These are phyloP conservation scores for Colletotrichum karsti DNA, from an alignment of 2,329 filamentous ascomycete genomes.

Conservation along the genomic window DNA sequence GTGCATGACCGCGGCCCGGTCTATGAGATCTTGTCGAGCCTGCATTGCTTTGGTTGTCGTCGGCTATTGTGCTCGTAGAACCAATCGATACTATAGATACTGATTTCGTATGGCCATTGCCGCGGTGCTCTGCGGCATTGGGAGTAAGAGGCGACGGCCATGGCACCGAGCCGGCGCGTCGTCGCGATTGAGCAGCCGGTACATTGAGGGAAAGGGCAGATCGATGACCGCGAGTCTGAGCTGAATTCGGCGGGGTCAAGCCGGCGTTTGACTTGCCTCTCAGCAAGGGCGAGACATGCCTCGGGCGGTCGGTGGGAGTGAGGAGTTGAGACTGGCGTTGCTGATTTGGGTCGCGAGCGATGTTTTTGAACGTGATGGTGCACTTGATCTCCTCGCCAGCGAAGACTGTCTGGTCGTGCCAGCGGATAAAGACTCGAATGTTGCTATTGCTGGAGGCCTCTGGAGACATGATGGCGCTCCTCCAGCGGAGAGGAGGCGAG, in stretches of 20 bases:
- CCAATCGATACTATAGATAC: conserved; percentile 85
- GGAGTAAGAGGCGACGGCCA: conserved; percentile 46
- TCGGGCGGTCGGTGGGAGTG: conserved; percentile 29
- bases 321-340: conserved; percentile 35
- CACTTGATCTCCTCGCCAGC: conserved; percentile 96
- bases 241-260: conserved; percentile 53
- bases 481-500: conserved; percentile 22
- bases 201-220: conserved; percentile 72
- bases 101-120: conserved; percentile 77
- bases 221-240: conserved; percentile 65
- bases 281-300: conserved; percentile 50
- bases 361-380: conserved; percentile 95
- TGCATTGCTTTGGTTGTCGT: conserved; percentile 53
- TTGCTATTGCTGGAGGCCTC: conserved; percentile 72
- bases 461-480: conserved; percentile 54
- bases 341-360: conserved; percentile 58
- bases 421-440: conserved; percentile 95
- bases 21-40: conserved; percentile 53
- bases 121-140: conserved; percentile 39
- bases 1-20: conserved; percentile 71
- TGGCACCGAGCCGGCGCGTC: conserved; percentile 56
- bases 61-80: conserved; percentile 57
- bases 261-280: conserved; percentile 52
- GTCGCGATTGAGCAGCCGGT: conserved; percentile 53
- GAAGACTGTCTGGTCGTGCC: conserved; percentile 94